phyloP scores from a whole-genome alignment of 169 alveolate species.

The Toxoplasma gondii region DNA sequence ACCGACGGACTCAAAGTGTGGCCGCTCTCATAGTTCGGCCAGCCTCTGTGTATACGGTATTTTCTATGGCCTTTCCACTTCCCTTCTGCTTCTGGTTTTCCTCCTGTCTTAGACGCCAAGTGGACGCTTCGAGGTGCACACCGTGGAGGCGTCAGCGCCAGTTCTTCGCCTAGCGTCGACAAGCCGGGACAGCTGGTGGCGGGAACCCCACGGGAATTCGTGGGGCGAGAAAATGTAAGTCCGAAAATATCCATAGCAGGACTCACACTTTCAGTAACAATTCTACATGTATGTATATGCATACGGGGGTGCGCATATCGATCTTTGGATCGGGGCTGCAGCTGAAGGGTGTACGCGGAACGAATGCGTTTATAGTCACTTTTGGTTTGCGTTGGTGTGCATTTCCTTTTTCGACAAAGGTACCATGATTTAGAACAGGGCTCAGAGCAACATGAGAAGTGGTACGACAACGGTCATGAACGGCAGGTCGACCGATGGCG shows the following conservation, averaged over 20 bases:
- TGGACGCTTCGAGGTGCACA: neutral
- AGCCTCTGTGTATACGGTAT: too few species aligned
- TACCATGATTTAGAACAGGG: slow-evolving; percentile 8
- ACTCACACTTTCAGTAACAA: neutral
- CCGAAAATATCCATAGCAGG: neutral
- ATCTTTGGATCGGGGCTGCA: too few species aligned
- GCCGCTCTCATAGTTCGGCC: too few species aligned
- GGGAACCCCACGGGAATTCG: slow-evolving; percentile 48
- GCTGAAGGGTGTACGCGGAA: too few species aligned
- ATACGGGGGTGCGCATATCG: too few species aligned
- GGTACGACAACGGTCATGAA: slow-evolving; percentile 65
- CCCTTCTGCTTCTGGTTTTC: neutral
- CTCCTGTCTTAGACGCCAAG: neutral
- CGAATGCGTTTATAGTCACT: too few species aligned
- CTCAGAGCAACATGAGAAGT: slow-evolving; percentile 32
- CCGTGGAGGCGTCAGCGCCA: slow-evolving; percentile 2
- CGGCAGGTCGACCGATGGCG: slow-evolving; percentile 55
- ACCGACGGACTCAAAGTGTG: too few species aligned
- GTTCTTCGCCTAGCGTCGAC: slow-evolving; percentile 31
- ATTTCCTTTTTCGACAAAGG: neutral
- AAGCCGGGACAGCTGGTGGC: slow-evolving; percentile 54
- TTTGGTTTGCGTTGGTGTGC: neutral
- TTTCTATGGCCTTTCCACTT: too few species aligned
- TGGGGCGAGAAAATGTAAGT: slow-evolving; percentile 57
- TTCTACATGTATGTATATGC: too few species aligned